These are phyloP conservation scores for Candida michaelii DNA, from an alignment of 805 yeast species.

Conservation along the genomic window DNA sequence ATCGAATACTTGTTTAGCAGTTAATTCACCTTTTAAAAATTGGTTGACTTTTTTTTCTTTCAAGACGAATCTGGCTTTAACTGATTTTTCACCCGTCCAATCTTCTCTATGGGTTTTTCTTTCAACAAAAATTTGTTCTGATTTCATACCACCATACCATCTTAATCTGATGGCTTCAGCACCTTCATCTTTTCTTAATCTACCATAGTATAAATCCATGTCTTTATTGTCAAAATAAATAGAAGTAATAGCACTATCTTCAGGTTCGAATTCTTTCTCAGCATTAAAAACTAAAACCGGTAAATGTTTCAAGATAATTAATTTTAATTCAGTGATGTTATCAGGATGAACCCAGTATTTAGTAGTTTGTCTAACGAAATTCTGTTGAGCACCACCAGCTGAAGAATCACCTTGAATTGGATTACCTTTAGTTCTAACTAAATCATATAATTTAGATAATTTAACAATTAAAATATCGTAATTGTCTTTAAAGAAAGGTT, in stretches of 20 bases:
- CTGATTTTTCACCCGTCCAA: constrained; percentile 99
- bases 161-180: constrained; percentile 97
- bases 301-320: constrained; percentile 87
- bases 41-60: constrained; percentile 89
- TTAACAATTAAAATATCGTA: constrained; percentile 87
- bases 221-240: constrained; percentile 90
- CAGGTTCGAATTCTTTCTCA: constrained; percentile 90
- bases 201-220: constrained; percentile 89
- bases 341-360: constrained; percentile 99
- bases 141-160: constrained; percentile 98
- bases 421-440: constrained; percentile 93
- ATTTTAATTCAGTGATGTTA: constrained; percentile 92
- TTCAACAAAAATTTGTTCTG: constrained; percentile 91
- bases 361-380: constrained; percentile 97
- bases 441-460: constrained; percentile 82
- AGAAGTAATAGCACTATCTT: constrained; percentile 95
- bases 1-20: constrained; percentile 87
- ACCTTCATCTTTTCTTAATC: constrained; percentile 95
- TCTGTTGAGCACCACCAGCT: constrained; percentile 98
- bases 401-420: constrained; percentile 93
- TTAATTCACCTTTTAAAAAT: constrained; percentile 78
- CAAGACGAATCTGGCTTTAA: constrained; percentile 90
- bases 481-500: constrained; percentile 94
- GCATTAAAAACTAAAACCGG: constrained; percentile 97
- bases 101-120: constrained; percentile 98